Evolutionary conservation across 2,329 filamentous ascomycete species (phyloP).

Genomic region (Penicillium sp.): DNA sequence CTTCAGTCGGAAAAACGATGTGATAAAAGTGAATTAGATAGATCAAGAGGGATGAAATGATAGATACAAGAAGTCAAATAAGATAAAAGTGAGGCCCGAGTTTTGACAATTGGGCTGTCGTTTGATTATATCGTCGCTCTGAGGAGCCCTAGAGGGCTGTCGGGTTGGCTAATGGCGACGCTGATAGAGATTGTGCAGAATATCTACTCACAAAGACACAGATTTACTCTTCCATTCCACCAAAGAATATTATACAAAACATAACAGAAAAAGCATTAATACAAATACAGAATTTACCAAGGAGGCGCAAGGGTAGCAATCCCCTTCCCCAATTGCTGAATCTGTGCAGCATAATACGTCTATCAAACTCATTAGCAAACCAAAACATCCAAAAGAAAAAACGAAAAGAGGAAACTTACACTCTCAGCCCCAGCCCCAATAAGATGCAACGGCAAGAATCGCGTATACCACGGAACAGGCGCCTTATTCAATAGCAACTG

Average conservation of each 20-base stretch:
- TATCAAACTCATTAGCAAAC: slow-evolving; percentile 12
- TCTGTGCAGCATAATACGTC: slow-evolving; percentile 21
- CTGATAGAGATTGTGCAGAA: too few relatives aligned
- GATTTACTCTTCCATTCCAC: neutral
- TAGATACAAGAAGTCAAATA: neutral
- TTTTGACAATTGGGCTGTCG: too few relatives aligned
- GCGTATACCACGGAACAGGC: slow-evolving; percentile 22
- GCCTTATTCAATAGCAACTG: slow-evolving; percentile 24
- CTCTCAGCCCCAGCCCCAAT: slow-evolving; percentile 32
- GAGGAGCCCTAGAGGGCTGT: too few relatives aligned
- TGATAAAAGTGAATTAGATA: too few relatives aligned
- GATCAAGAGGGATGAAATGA: neutral
- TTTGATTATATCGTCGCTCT: neutral
- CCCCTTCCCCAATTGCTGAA: slow-evolving; percentile 19
- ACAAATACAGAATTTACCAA: slow-evolving; percentile 3
- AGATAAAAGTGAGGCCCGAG: too few relatives aligned
- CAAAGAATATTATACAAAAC: too few relatives aligned
- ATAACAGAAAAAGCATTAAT: neutral
- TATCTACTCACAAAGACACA: too few relatives aligned
- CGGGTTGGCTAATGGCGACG: too few relatives aligned
- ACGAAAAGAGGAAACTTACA: slow-evolving; percentile 23
- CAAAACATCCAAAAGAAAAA: neutral
- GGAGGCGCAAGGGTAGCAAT: slow-evolving; percentile 17
- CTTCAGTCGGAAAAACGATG: too few relatives aligned
- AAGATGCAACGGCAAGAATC: slow-evolving; percentile 23